Conservation (phyloP, 441 rosid genomes). For the Euphorbia schlechtendalii region DNA sequence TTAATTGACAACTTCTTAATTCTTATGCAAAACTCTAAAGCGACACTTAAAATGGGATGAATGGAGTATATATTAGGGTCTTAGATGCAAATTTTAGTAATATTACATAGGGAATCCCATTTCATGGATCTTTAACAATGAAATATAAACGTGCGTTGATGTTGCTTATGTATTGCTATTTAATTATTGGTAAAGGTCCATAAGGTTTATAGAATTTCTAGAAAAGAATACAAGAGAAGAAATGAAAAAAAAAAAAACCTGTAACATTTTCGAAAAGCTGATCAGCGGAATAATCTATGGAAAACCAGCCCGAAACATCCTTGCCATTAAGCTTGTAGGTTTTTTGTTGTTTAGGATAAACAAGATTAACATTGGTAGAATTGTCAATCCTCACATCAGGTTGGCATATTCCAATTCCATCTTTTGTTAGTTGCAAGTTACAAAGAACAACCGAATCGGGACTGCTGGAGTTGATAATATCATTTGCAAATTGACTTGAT, state of each 20-base stretch:
- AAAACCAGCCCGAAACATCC: constrained; percentile 58
- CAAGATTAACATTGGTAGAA: constrained; percentile 40
- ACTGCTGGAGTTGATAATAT: constrained; percentile 33
- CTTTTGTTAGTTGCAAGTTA: constrained; percentile 75
- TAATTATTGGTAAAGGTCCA: too few species aligned
- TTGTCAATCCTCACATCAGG: constrained; percentile 52
- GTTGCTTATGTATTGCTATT: too few species aligned
- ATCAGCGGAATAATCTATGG: constrained; percentile 40
- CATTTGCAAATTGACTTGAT: constrained; percentile 41
- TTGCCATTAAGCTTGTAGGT: constrained; percentile 56
- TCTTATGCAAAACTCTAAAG: too few species aligned
- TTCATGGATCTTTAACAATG: too few species aligned
- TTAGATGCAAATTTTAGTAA: too few species aligned
- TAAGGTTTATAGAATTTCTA: too few species aligned
- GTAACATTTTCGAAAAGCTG: constrained; percentile 40
- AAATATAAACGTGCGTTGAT: too few species aligned
- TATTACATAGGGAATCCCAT: too few species aligned
- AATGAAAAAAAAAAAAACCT: constrained; percentile 24
- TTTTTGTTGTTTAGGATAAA: constrained; percentile 36
- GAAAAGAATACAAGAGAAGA: too few species aligned
- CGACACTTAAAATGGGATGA: too few species aligned
- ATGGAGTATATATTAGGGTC: too few species aligned
- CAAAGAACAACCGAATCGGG: constrained; percentile 44
- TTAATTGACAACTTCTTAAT: too few species aligned
- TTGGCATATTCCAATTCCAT: constrained; percentile 64